phyloP scores from a whole-genome alignment of 345 rosid species.

The Litchi chinensis region DNA sequence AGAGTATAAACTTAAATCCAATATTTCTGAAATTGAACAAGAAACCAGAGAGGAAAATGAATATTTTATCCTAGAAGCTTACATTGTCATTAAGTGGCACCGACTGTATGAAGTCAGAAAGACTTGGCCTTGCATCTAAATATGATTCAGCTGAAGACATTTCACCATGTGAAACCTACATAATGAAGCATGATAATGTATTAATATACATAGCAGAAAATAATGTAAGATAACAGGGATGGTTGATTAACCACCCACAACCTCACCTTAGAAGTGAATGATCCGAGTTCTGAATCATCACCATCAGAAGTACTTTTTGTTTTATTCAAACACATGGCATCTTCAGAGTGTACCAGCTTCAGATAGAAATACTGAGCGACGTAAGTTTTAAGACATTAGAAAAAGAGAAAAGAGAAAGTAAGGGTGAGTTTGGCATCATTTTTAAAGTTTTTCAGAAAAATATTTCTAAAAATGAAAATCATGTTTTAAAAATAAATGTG shows the following conservation, averaged over 20 bases:
- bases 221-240: constrained; percentile 18
- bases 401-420: neutral
- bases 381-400: constrained; percentile 21
- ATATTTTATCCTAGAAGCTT: constrained; percentile 21
- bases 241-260: constrained; percentile 10
- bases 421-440: too few relatives aligned
- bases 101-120: constrained; percentile 32
- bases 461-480: too few relatives aligned
- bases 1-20: neutral
- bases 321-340: constrained; percentile 57
- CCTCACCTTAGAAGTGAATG: constrained; percentile 57
- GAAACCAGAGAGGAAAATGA: constrained; percentile 14
- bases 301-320: constrained; percentile 47
- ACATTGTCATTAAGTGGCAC: constrained; percentile 34
- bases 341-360: constrained; percentile 70
- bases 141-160: constrained; percentile 29
- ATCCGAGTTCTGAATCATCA: constrained; percentile 55
- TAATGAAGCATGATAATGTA: neutral
- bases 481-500: too few relatives aligned
- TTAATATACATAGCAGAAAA: constrained; percentile 18
- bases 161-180: constrained; percentile 45
- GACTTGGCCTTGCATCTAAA: constrained; percentile 32
- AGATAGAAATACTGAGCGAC: constrained; percentile 19
- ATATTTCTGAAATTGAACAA: neutral
- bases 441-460: too few relatives aligned